Evolutionary conservation across 371 early-diverging fungal species (phyloP).

Genomic region (Rhizopus microsporus): DNA sequence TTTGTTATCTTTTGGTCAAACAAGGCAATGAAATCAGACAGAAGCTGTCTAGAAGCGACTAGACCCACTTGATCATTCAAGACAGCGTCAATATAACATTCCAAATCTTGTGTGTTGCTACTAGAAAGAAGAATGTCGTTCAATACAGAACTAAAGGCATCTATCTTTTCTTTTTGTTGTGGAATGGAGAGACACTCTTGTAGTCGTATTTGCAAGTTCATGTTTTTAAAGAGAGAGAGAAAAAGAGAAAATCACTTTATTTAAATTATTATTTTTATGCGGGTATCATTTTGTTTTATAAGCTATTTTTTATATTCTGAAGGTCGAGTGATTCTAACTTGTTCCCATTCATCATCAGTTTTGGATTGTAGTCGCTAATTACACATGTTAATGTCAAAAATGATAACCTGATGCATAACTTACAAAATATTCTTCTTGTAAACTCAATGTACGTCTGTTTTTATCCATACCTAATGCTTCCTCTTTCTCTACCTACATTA

Average conservation of each 20-base stretch:
- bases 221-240: conserved; percentile 4
- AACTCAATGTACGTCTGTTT: conserved; percentile 55
- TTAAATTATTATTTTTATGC: not conserved
- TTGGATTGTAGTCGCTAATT: conserved; percentile 52
- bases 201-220: conserved; percentile 35
- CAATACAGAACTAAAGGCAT: conserved; percentile 36
- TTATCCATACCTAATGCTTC: conserved; percentile 64
- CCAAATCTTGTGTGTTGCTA: conserved; percentile 27
- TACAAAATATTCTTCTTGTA: conserved; percentile 72
- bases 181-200: conserved; percentile 31
- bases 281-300: not conserved
- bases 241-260: not conserved
- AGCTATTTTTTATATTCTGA: conserved; percentile 28
- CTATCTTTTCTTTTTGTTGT: conserved; percentile 47
- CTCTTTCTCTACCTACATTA: conserved; percentile 60
- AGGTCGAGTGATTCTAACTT: conserved; percentile 48
- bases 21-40: conserved; percentile 61
- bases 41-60: conserved; percentile 73
- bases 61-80: conserved; percentile 76
- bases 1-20: conserved; percentile 41
- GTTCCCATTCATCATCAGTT: conserved; percentile 56
- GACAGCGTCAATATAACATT: conserved; percentile 60
- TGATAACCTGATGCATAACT: conserved; percentile 2
- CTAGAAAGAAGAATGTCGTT: conserved; percentile 28
- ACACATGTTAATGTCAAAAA: not conserved